Evolutionary conservation across 2,329 filamentous ascomycete genomes (phyloP), one percentile per base, ranked within the genome.

Genomic region (Cordyceps cicadae): DNA sequence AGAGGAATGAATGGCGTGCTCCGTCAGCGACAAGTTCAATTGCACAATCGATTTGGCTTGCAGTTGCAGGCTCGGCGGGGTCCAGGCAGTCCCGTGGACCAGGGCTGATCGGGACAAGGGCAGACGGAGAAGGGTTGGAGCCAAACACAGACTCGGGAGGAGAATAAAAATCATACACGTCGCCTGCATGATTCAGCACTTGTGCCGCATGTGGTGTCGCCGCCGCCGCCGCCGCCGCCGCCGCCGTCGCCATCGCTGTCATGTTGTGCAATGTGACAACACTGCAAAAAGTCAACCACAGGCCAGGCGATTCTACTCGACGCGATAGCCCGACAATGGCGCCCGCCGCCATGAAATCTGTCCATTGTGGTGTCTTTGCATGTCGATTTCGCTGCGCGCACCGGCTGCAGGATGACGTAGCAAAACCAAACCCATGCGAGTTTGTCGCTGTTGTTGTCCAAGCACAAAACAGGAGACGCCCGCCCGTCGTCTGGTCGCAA

Each of bases 1-100:
- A 51, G 56, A 51, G 21, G 26, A 45, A 57, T 59, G 26, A 45
- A 57, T 59, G 46, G 56, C 56, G 56, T 59, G 56, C 56, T 59
- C 56, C 24, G 46, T 19, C 46, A 52, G 48, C 34, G 11, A 59
- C 17, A 34, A 34, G 37, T 24, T 45, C 15, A 51, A 45, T 51
- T 58, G 34, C 55, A 58, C 19, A 7, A 26, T 41, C n/a, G 12
- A 26, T 41, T 24, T 21, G 21, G 46, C 48, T 24, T 43, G 56
- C 48, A 45, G 37, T 24, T 43, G 56, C 48, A 45, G 37, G 48
- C n/a, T 24, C 19, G 15, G 45, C 55, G 34, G 46, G 21, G 24
- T 17, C 17, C 19, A 41, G 45, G n/a, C 26, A 57, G 46, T 52
- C 56, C n/a, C n/a, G 56, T 59, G 37, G 26, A 39, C 21, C 48